These are phyloP conservation scores for Stachybotrys echinatus DNA, from an alignment of 2,329 filamentous ascomycete genomes.

Conservation along the genomic window DNA sequence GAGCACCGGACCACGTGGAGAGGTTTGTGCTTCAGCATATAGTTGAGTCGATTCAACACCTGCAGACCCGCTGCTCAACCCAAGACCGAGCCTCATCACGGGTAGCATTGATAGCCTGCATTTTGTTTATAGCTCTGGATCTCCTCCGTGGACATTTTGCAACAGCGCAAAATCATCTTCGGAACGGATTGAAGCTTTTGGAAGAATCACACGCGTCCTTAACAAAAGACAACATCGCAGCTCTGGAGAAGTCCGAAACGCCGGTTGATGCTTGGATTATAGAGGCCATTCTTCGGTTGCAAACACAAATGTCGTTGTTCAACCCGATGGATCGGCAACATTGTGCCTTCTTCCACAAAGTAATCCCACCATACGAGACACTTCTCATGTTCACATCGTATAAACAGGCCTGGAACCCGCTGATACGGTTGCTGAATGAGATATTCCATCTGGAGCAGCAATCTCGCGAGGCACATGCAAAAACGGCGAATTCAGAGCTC, in stretches of 20 bases:
- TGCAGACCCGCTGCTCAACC: constrained; percentile 23
- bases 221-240: too few species aligned
- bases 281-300: constrained; percentile 31
- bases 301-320: constrained; percentile 20
- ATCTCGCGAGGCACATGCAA: constrained; percentile 3
- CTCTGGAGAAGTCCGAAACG: constrained; percentile 4
- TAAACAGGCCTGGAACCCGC: constrained; percentile 12
- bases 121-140: constrained; percentile 29
- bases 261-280: constrained; percentile 35
- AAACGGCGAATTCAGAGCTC: not conserved
- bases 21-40: constrained; percentile 23
- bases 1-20: not conserved
- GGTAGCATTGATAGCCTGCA: constrained; percentile 29
- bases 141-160: constrained; percentile 28
- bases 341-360: constrained; percentile 9
- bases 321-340: constrained; percentile 3
- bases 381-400: constrained; percentile 4
- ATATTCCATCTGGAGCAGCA: constrained; percentile 13
- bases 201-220: constrained; percentile 11
- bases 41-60: constrained; percentile 26
- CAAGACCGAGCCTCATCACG: constrained; percentile 22
- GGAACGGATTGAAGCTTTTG: constrained; percentile 35
- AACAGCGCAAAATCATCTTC: constrained; percentile 32
- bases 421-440: constrained; percentile 12
- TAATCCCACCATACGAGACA: constrained; percentile 3